Conservation (phyloP, 208 protist species). For the Perkinsela sp. region DNA sequence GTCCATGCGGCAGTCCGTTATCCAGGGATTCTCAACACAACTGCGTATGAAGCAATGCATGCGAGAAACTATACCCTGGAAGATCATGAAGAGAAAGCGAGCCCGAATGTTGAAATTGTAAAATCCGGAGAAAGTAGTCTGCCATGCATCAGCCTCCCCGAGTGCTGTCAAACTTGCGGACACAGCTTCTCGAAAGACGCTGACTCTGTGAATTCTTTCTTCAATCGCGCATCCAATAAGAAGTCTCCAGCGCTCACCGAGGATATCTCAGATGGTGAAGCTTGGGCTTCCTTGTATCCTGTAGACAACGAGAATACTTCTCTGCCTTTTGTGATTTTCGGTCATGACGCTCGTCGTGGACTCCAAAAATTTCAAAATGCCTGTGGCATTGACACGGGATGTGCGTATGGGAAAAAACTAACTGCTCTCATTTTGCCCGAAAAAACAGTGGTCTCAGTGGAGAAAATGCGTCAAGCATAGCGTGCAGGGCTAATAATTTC, state of each 20-base stretch:
- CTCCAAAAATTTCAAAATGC: constrained; percentile 34
- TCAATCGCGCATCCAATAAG: not conserved
- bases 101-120: not conserved
- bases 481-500: no score
- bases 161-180: not conserved
- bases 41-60: constrained; percentile 3
- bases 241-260: not conserved
- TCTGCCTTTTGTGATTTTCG: constrained; percentile 10
- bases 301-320: not conserved
- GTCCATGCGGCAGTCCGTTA: constrained; percentile 39
- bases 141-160: not conserved
- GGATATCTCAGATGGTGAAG: not conserved
- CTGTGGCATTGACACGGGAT: constrained; percentile 57
- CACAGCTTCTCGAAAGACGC: not conserved
- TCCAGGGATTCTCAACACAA: not conserved
- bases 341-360: constrained; percentile 41
- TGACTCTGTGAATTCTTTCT: not conserved
- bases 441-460: constrained; percentile 23
- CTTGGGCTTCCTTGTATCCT: not conserved
- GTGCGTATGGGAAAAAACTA: constrained; percentile 42
- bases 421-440: constrained; percentile 32
- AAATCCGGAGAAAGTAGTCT: not conserved
- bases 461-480: not conserved
- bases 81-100: no score
- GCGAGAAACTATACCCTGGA: not conserved